Percentiles rank a stretch among this genome's conserved stretches.
Conservation (phyloP, 2,329 filamentous ascomycete genomes). For the Fusarium subtropicale region DNA sequence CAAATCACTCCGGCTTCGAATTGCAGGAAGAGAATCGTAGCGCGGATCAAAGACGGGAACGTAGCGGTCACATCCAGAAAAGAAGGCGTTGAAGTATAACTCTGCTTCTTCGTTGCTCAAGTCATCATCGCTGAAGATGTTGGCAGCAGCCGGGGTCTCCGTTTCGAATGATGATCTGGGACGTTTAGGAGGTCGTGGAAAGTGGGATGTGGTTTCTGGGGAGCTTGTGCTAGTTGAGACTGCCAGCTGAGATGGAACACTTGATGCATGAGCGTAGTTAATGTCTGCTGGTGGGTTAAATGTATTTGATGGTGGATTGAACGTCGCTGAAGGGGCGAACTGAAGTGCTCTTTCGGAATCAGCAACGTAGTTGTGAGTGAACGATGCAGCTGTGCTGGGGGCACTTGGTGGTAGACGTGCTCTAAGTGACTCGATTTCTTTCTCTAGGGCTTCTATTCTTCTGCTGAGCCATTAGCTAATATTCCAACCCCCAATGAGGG, state of each 20-base stretch:
- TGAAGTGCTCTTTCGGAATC: not conserved
- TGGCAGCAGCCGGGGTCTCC: not conserved
- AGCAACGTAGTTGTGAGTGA: not conserved
- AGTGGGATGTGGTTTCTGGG: not conserved
- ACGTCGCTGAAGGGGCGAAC: fast-evolving
- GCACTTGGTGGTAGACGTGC: not conserved
- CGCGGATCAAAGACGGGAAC: slow-evolving; percentile 15
- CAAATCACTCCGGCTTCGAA: not conserved
- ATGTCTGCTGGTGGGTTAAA: fast-evolving
- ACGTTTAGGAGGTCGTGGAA: not conserved
- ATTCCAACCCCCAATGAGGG: fast-evolving
- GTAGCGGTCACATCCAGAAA: slow-evolving; percentile 18
- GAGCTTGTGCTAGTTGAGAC: slow-evolving; percentile 2
- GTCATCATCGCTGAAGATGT: not conserved
- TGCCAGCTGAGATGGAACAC: not conserved
- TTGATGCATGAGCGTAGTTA: not conserved
- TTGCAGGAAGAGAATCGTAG: not conserved
- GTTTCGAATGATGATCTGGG: slow-evolving; percentile 5
- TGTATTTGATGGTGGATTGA: fast-evolving
- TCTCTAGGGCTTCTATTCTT: slow-evolving; percentile 18
- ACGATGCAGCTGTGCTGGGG: fast-evolving
- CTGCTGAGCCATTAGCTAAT: not conserved
- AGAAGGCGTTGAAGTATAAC: slow-evolving; percentile 21
- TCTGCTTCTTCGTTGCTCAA: not conserved
- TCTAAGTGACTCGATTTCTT: slow-evolving; percentile 9